Percentiles rank a stretch among this genome's conserved stretches.
Conservation (phyloP, 495 filamentous ascomycete genomes). For the Schizothecium vesticola region DNA sequence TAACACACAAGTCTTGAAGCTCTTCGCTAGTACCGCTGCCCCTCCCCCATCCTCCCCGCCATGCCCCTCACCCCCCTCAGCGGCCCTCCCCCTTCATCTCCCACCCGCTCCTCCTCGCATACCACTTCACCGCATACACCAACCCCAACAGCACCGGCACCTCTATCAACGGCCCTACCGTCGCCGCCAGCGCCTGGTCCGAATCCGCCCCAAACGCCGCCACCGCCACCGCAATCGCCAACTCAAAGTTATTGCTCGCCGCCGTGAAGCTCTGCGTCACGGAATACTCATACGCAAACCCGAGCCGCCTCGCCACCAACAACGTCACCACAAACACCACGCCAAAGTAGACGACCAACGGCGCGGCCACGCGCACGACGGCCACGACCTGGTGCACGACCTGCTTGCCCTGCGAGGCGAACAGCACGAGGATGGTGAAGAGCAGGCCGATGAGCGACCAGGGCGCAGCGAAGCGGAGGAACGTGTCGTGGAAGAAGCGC, state of each 20-base stretch:
- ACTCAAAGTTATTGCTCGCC: slow-evolving; percentile 92
- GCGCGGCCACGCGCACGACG: slow-evolving; percentile 73
- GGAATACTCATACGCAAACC: slow-evolving; percentile 67
- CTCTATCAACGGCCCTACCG: slow-evolving; percentile 86
- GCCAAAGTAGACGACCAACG: slow-evolving; percentile 73
- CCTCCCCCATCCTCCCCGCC: background rate
- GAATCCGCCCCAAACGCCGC: slow-evolving; percentile 75
- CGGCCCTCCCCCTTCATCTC: slow-evolving; percentile 21
- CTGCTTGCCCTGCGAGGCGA: slow-evolving; percentile 71
- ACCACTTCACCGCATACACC: slow-evolving; percentile 69
- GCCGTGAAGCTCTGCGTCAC: slow-evolving; percentile 89
- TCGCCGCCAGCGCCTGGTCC: slow-evolving; percentile 82
- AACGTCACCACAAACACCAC: slow-evolving; percentile 70
- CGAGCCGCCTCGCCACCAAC: slow-evolving; percentile 47
- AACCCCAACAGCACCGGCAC: slow-evolving; percentile 78
- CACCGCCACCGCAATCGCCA: slow-evolving; percentile 88
- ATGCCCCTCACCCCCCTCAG: slow-evolving; percentile 25
- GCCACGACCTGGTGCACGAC: slow-evolving; percentile 82
- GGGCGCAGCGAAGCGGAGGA: slow-evolving; percentile 63
- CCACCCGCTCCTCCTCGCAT: slow-evolving; percentile 54
- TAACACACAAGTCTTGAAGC: background rate
- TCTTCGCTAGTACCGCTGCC: background rate
- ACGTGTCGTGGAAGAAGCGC: slow-evolving; percentile 61
- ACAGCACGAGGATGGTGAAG: slow-evolving; percentile 81
- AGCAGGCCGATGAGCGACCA: slow-evolving; percentile 79